Conservation (phyloP, 257 asterid species). For the Solanum tacnaense region DNA sequence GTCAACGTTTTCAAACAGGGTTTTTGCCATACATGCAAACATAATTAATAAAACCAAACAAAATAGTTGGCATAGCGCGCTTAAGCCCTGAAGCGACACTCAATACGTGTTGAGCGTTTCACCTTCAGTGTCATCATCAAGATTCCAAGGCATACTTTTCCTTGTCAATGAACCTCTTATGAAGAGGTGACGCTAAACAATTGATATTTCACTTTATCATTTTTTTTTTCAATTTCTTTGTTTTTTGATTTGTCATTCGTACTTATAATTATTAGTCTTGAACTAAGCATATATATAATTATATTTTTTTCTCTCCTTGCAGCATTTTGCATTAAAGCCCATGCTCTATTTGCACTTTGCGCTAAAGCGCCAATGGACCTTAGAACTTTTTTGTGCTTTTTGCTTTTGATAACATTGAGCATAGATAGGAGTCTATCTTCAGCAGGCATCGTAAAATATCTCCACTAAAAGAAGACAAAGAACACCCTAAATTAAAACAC, state of each 20-base stretch:
- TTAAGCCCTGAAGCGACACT: neutral
- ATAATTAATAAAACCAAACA: neutral
- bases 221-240: neutral
- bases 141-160: neutral
- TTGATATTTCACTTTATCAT: neutral
- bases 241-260: neutral
- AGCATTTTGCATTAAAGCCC: neutral
- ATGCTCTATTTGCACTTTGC: neutral
- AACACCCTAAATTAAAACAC: neutral
- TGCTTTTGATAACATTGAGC: neutral
- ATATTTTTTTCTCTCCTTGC: neutral
- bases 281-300: neutral
- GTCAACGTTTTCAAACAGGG: neutral
- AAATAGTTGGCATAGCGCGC: neutral
- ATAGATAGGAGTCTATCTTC: neutral
- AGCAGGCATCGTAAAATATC: neutral
- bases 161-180: neutral
- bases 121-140: neutral
- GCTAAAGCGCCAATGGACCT: neutral
- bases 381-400: neutral
- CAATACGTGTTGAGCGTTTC: neutral
- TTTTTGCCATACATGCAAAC: neutral
- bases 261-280: neutral
- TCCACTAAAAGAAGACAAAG: neutral
- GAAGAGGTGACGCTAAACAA: neutral